phyloP scores from a whole-genome alignment of 192 early-diverging fungal species.

The Coemansia umbellata region DNA sequence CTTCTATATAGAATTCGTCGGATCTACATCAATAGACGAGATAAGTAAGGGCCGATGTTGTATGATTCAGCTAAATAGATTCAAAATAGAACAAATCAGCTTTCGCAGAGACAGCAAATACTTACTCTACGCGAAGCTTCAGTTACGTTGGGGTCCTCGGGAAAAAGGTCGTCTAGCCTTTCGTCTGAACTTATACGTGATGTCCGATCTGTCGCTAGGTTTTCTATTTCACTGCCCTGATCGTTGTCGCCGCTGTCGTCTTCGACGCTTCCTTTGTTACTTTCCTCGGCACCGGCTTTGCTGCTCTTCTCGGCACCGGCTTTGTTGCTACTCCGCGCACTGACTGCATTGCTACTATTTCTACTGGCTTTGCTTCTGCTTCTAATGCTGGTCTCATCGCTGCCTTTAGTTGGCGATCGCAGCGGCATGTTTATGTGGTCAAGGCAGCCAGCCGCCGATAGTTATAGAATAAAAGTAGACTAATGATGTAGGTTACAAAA shows the following conservation, averaged over 20 bases:
- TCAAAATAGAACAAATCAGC: too few species aligned
- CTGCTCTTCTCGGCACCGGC: too few species aligned
- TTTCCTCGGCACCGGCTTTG: not conserved
- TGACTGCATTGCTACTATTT: too few species aligned
- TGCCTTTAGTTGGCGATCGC: too few species aligned
- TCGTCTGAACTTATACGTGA: conserved; percentile 2
- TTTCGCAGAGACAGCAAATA: too few species aligned
- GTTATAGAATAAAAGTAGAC: too few species aligned
- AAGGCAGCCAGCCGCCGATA: too few species aligned
- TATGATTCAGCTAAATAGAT: not conserved
- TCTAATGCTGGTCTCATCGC: too few species aligned
- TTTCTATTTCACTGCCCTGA: not conserved
- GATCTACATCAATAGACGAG: conserved; percentile 18
- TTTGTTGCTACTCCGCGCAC: too few species aligned
- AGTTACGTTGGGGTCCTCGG: conserved; percentile 22
- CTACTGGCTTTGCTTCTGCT: too few species aligned
- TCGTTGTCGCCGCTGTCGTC: not conserved
- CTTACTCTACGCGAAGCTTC: conserved; percentile 24
- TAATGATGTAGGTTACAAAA: too few species aligned
- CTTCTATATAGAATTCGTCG: conserved; percentile 31
- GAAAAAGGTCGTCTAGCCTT: conserved; percentile 27
- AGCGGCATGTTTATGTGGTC: too few species aligned
- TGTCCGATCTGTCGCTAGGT: not conserved
- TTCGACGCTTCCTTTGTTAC: not conserved
- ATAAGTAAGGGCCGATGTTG: not conserved